Evolutionary conservation across 2,329 filamentous ascomycete genomes (phyloP), one percentile per base, ranked within the genome.

Genomic region (Pyricularia pennisetigena): DNA sequence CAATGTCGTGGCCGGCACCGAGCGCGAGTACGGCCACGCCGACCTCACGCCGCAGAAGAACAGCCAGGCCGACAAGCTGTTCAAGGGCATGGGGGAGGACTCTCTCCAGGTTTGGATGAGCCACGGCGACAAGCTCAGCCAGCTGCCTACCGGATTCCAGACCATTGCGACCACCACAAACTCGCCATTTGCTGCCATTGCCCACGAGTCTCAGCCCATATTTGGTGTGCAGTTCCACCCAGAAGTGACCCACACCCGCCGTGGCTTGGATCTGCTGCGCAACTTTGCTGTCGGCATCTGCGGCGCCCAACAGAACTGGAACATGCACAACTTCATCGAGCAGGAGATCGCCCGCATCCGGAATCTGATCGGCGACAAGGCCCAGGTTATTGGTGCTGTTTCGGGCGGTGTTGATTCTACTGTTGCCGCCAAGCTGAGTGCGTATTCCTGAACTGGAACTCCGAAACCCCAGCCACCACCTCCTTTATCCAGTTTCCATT

Each of bases 241-340:
- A 24, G 59, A 64, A 65, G 64, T 65, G 68, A 89, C 86, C 16
- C 88, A 92, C 75, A 93, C 90, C 0, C 83, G 86, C 9, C 82
- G 85, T 68, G 93, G 94, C 41, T 89, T 77, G 10, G 82, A 90
- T 30, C 75, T 97, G 5, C 82, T 97, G 63, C 80, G 85, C 75
- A 98, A 98, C 83, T 98, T 97, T 75, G 88, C 88, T 14, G 84
- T 97, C 69, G 83, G 86, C 24, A 96, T 98, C 71, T 98, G 94
- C 79, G 85, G 87, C 32, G 92, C 91, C 4, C 80, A 84, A 69
- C 85, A 88, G 69, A 86, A 92, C 76, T 98, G 94, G 94, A 89
- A 85, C 3, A 97, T 97, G 94, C 83, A 82, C 69, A 88, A 90
- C 73, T 98, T 98, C 74, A 83, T 92, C 9, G 86, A 92, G 70